Conservation (phyloP, 352 stramenopile genomes). For the Globisporangium ultimum region DNA sequence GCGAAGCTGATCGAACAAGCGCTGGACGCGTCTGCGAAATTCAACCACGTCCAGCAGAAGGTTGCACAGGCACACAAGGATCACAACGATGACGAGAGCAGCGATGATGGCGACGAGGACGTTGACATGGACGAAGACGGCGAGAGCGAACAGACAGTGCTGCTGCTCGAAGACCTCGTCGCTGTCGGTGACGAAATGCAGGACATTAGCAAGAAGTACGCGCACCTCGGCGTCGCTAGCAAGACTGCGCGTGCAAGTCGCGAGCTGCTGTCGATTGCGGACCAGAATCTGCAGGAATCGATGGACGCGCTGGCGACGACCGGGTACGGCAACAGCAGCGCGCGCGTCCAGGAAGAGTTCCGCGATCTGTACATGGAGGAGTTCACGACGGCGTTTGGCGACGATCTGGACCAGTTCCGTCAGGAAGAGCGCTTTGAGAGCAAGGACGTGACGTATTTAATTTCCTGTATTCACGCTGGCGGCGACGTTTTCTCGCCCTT, state of each 20-base stretch:
- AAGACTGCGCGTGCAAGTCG: slow-evolving; percentile 59
- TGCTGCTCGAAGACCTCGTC: slow-evolving; percentile 64
- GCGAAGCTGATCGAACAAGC: slow-evolving; percentile 76
- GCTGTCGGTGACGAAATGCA: slow-evolving; percentile 43
- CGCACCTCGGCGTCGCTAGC: slow-evolving; percentile 39
- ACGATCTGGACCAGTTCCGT: slow-evolving; percentile 82
- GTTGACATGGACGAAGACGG: slow-evolving; percentile 28
- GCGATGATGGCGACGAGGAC: slow-evolving; percentile 26
- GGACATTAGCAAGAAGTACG: slow-evolving; percentile 41
- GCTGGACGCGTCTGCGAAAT: slow-evolving; percentile 38
- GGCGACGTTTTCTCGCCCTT: slow-evolving; percentile 78
- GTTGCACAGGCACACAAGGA: slow-evolving; percentile 25
- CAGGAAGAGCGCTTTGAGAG: slow-evolving; percentile 85
- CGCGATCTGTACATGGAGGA: slow-evolving; percentile 81
- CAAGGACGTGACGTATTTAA: slow-evolving; percentile 88
- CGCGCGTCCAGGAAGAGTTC: slow-evolving; percentile 50
- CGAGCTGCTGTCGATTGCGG: slow-evolving; percentile 41
- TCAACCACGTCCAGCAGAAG: slow-evolving; percentile 48
- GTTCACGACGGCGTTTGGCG: slow-evolving; percentile 80
- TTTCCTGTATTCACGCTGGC: slow-evolving; percentile 80
- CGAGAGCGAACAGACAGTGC: slow-evolving; percentile 31
- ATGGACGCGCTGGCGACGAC: slow-evolving; percentile 17
- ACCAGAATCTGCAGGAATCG: slow-evolving; percentile 35
- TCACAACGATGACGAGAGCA: slow-evolving; percentile 15
- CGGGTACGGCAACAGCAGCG: slow-evolving; percentile 11